These are phyloP conservation scores for Cordyceps cateniannulata DNA, from an alignment of 2,329 filamentous ascomycete species.

Conservation along the genomic window DNA sequence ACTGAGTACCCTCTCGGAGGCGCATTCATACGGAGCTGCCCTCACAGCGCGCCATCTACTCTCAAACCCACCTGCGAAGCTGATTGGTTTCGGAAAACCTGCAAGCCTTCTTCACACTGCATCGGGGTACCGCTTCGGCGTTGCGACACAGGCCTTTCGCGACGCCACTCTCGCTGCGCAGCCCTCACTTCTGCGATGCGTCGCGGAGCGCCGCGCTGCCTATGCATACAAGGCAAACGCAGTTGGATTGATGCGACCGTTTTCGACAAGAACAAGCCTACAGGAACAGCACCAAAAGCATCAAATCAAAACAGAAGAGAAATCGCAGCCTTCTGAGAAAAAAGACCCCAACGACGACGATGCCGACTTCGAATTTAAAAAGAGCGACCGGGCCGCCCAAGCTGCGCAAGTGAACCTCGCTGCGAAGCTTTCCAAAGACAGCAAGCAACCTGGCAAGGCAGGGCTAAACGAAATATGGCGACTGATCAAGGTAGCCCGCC, in stretches of 20 bases:
- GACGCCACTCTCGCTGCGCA: not conserved
- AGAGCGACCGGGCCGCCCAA: conserved; percentile 77
- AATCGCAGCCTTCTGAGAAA: conserved; percentile 24
- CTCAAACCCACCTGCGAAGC: not conserved
- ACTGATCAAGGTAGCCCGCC: conserved; percentile 79
- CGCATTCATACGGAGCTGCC: conserved; percentile 22
- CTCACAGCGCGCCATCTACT: conserved; percentile 14
- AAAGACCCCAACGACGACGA: conserved; percentile 31
- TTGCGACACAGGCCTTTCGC: not conserved
- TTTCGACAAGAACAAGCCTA: not conserved
- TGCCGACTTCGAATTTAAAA: conserved; percentile 43
- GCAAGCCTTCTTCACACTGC: not conserved
- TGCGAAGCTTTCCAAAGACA: conserved; percentile 81
- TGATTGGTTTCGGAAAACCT: not conserved
- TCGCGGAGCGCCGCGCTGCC: not conserved
- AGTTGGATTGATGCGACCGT: not conserved
- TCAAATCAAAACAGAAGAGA: conserved; percentile 17
- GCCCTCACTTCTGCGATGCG: not conserved
- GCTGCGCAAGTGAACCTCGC: conserved; percentile 86
- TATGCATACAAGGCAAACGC: not conserved
- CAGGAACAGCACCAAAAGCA: conserved; percentile 12
- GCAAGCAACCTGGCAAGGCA: conserved; percentile 50
- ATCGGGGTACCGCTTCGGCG: not conserved
- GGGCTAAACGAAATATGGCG: conserved; percentile 75
- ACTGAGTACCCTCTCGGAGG: conserved; percentile 26